Percentiles rank a stretch among this genome's conserved stretches.
phyloP scores from a whole-genome alignment of 23 red algal genomes.

The Gracilaria domingensis region DNA sequence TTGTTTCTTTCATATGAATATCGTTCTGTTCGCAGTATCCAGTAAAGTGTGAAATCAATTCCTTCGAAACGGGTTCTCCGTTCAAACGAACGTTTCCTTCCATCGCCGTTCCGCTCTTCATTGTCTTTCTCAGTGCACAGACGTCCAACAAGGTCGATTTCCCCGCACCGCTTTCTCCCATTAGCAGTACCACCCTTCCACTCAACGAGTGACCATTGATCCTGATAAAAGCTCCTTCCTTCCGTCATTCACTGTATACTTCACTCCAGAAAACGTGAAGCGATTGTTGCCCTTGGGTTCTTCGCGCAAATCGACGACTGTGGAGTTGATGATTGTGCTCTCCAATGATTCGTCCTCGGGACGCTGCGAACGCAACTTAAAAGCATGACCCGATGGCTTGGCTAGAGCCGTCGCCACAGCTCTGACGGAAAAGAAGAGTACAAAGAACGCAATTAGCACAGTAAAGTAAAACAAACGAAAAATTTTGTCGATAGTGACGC shows the following conservation, averaged over 20 bases:
- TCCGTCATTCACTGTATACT: conserved; percentile 65
- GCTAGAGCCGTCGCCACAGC: conserved; percentile 29
- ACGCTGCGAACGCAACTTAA: not conserved
- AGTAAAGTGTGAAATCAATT: conserved; percentile 58
- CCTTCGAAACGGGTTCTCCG: conserved; percentile 38
- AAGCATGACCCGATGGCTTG: conserved; percentile 54
- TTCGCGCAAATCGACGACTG: not conserved
- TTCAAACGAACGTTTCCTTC: conserved; percentile 82
- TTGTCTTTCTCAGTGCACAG: conserved; percentile 86
- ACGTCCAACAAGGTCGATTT: conserved; percentile 95
- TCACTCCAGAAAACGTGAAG: conserved; percentile 62
- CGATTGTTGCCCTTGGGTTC: conserved; percentile 1
- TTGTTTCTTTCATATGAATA: conserved; percentile 88
- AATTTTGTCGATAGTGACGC: conserved; percentile 45
- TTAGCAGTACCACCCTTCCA: conserved; percentile 77
- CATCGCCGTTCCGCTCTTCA: conserved; percentile 53
- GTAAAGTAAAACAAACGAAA: conserved; percentile 76
- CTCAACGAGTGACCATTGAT: conserved; percentile 71
- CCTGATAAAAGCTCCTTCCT: conserved; percentile 67
- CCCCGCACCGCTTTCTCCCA: conserved; percentile 87
- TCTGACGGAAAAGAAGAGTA: conserved; percentile 41
- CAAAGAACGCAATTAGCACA: conserved; percentile 63
- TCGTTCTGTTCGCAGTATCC: conserved; percentile 97
- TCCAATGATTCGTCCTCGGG: not conserved
- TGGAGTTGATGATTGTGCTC: not conserved